A percentile compares a stretch with the other conserved stretches of the same genome.
phyloP scores from a whole-genome alignment of 306 rosid species.

The Prunus fruticosa region DNA sequence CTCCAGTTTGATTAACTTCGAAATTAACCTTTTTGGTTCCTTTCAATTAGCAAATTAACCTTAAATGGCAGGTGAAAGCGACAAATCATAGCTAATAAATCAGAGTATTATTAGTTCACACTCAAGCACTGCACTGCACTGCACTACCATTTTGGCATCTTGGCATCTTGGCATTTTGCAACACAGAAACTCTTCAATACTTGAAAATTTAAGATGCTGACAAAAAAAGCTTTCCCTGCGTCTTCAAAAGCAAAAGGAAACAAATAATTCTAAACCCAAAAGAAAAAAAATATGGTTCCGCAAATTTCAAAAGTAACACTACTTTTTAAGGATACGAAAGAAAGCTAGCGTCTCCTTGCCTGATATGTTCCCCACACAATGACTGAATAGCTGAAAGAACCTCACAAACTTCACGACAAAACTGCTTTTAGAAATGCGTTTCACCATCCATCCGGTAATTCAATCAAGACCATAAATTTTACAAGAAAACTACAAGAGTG shows the following conservation, averaged over 20 bases:
- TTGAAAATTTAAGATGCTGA: conserved; percentile 14
- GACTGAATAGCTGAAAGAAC: conserved; percentile 7
- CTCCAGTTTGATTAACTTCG: neutral
- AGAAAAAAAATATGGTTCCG: conserved; percentile 17
- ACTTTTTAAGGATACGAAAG: conserved; percentile 45
- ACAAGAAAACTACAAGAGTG: neutral
- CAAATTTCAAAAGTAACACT: conserved; percentile 39
- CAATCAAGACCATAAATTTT: conserved; percentile 10
- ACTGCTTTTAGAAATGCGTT: neutral
- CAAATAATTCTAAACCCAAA: neutral
- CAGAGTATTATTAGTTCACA: no score
- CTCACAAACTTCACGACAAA: neutral
- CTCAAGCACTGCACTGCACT: no score
- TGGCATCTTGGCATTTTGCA: conserved; percentile 3
- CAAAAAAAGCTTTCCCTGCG: conserved; percentile 24
- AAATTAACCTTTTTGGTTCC: neutral
- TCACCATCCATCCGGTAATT: neutral
- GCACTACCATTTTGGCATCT: neutral
- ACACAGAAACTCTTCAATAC: neutral
- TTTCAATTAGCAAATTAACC: neutral
- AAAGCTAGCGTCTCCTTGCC: conserved; percentile 13
- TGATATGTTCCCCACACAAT: conserved; percentile 35
- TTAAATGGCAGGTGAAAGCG: conserved; percentile 1
- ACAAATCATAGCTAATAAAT: neutral
- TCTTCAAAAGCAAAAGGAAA: conserved; percentile 18